Conservation (phyloP, 2,329 filamentous ascomycete species). For the Phaeomoniella chlamydospora region DNA sequence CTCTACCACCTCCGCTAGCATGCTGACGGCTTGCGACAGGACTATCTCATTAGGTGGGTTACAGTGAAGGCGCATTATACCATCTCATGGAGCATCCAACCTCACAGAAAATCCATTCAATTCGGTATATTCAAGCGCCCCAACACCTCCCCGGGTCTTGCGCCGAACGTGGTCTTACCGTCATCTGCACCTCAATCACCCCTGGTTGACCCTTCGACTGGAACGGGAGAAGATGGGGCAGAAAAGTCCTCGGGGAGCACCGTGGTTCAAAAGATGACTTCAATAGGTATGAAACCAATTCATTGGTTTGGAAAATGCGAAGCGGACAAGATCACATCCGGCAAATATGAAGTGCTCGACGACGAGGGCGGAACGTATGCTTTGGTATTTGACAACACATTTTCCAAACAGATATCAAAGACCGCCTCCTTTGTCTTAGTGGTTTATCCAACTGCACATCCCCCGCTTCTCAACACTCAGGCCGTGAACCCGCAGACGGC, state of each 20-base stretch:
- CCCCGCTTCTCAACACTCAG: constrained; percentile 26
- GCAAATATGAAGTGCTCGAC: constrained; percentile 66
- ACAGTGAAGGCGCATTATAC: constrained; percentile 80
- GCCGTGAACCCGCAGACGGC: constrained; percentile 37
- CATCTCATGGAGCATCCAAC: constrained; percentile 94
- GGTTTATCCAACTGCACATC: constrained; percentile 70
- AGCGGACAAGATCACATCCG: constrained; percentile 86
- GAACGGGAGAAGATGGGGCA: constrained; percentile 13
- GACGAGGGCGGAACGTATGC: constrained; percentile 86
- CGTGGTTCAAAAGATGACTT: constrained; percentile 50
- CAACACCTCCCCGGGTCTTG: constrained; percentile 49
- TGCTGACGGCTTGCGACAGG: constrained; percentile 37
- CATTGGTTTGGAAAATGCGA: constrained; percentile 89
- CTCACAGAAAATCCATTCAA: constrained; percentile 96
- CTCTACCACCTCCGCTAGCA: constrained; percentile 2
- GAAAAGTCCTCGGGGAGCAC: constrained; percentile 38
- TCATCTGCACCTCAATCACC: constrained; percentile 32
- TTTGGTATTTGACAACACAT: constrained; percentile 96
- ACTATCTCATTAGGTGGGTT: constrained; percentile 96
- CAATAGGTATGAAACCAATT: constrained; percentile 47
- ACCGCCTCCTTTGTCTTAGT: constrained; percentile 88
- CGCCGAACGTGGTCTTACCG: constrained; percentile 31
- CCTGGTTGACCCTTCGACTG: constrained; percentile 24
- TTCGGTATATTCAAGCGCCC: constrained; percentile 91
- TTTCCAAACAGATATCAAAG: constrained; percentile 89